These are phyloP conservation scores for Colletotrichum plurivorum DNA, from an alignment of 2,329 filamentous ascomycete genomes.

Conservation along the genomic window DNA sequence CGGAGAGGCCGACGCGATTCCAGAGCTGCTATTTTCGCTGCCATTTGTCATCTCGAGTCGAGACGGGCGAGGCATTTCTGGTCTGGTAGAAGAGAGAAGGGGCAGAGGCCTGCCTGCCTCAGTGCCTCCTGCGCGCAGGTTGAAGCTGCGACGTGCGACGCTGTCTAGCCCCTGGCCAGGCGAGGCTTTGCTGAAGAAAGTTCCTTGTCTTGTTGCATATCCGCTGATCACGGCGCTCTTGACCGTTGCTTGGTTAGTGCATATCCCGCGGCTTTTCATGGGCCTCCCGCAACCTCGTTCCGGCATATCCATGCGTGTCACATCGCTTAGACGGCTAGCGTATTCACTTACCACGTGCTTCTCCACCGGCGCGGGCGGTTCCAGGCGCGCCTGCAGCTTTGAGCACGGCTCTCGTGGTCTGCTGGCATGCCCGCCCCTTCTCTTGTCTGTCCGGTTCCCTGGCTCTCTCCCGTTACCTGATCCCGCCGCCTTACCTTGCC, in stretches of 20 bases:
- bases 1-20: constrained; percentile 27
- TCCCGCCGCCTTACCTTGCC: neutral
- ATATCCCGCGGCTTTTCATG: constrained; percentile 27
- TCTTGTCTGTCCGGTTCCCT: constrained; percentile 15
- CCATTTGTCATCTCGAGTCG: constrained; percentile 15
- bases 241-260: constrained; percentile 5
- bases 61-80: neutral
- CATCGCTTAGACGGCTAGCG: neutral
- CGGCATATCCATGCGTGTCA: constrained; percentile 30
- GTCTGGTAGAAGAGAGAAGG: neutral
- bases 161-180: constrained; percentile 28
- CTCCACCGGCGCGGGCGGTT: constrained; percentile 5
- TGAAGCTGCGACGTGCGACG: constrained; percentile 1
- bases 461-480: constrained; percentile 13
- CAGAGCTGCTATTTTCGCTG: constrained; percentile 19
- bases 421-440: constrained; percentile 32
- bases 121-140: no score
- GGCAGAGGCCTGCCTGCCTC: no score
- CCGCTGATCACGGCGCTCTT: constrained; percentile 19
- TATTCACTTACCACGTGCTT: neutral
- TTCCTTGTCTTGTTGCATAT: constrained; percentile 36
- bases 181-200: constrained; percentile 35
- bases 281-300: constrained; percentile 24
- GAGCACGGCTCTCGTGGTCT: constrained; percentile 1
- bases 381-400: constrained; percentile 15